phyloP scores from a whole-genome alignment of 192 early-diverging fungal genomes.

The Coemansia sp. region DNA sequence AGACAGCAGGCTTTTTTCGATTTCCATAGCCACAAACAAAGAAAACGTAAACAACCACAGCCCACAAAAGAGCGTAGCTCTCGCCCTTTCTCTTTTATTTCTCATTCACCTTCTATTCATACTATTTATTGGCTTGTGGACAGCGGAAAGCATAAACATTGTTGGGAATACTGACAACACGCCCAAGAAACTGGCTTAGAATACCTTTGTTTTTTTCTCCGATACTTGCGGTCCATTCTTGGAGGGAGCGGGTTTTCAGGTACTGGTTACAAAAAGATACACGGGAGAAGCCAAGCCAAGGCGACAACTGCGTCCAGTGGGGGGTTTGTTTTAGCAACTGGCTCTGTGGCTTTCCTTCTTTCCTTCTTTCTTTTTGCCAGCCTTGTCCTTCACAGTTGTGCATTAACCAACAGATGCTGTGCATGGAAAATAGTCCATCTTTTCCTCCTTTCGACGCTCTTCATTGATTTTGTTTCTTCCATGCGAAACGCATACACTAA shows the following conservation, averaged over 20 bases:
- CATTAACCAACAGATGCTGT: too few species aligned
- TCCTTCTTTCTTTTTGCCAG: background rate
- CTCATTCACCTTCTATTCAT: background rate
- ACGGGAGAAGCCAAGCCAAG: background rate
- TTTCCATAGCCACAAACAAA: conserved; percentile 3
- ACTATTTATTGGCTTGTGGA: background rate
- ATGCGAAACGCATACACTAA: background rate
- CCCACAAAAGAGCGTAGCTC: background rate
- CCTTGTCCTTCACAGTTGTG: background rate
- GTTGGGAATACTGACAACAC: background rate
- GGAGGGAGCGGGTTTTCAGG: background rate
- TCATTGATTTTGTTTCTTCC: background rate
- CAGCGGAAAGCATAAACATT: background rate
- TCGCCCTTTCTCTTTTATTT: too few species aligned
- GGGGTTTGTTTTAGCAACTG: background rate
- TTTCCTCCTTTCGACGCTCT: conserved; percentile 1
- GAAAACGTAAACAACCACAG: conserved; percentile 6
- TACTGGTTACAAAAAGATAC: too few species aligned
- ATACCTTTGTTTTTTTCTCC: background rate
- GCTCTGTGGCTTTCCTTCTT: conserved; percentile 2
- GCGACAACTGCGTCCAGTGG: too few species aligned
- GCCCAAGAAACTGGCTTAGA: background rate
- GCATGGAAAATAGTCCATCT: too few species aligned
- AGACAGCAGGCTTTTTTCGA: background rate
- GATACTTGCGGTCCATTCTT: background rate